Conservation (phyloP, 78 protist species). For the Anaeramoeba flamelloides region DNA sequence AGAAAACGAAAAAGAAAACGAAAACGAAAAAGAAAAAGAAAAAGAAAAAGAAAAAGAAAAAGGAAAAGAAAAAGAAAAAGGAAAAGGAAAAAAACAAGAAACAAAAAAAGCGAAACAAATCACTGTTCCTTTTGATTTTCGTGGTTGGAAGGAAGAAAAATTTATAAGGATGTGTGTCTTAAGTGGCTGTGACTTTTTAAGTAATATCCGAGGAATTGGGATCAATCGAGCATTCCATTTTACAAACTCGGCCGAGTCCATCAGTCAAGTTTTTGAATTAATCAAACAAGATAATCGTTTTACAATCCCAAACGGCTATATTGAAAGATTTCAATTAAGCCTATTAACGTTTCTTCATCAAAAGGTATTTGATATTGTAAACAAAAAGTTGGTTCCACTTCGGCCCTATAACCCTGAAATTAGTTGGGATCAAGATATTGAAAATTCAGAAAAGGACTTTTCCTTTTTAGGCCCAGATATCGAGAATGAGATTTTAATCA, state of each 20-base stretch:
- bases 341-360: not conserved
- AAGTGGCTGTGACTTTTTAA: not conserved
- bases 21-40: not conserved
- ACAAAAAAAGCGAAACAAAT: too few species aligned
- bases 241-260: too few species aligned
- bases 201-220: not conserved
- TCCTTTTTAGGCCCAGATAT: too few species aligned
- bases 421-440: not conserved
- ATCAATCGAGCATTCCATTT: not conserved
- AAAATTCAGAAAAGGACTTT: too few species aligned
- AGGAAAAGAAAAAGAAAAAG: too few species aligned
- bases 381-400: not conserved
- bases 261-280: too few species aligned
- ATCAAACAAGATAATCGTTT: not conserved
- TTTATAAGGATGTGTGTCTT: not conserved
- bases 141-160: not conserved
- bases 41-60: not conserved
- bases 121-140: too few species aligned
- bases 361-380: not conserved
- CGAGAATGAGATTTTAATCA: too few species aligned
- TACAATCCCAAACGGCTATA: not conserved
- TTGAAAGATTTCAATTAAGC: not conserved
- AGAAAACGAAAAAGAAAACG: not conserved
- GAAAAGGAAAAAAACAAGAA: too few species aligned
- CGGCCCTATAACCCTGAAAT: not conserved